These are phyloP conservation scores for Galeopsis tetrahit DNA, from an alignment of 257 asterid genomes.

Conservation along the genomic window DNA sequence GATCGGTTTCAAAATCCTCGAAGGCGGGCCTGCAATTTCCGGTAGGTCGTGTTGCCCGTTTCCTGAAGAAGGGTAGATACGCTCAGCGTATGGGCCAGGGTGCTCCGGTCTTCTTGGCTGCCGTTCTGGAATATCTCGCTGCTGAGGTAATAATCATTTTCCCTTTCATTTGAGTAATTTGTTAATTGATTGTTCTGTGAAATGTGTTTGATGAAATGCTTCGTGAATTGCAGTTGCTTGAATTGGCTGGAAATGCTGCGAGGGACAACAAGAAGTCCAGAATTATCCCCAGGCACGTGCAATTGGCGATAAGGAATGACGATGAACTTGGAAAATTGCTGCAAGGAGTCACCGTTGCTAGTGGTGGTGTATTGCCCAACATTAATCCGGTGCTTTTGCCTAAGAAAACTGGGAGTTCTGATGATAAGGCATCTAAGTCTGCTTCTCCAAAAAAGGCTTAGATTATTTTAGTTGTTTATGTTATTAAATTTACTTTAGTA, in stretches of 20 bases:
- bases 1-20: constrained; percentile 45
- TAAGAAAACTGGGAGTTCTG: constrained; percentile 38
- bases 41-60: constrained; percentile 56
- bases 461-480: not conserved
- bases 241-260: constrained; percentile 60
- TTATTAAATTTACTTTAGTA: not conserved
- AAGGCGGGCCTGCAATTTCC: constrained; percentile 65
- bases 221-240: constrained; percentile 41
- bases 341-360: constrained; percentile 48
- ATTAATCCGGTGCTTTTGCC: constrained; percentile 52
- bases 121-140: constrained; percentile 53
- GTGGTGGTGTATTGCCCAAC: constrained; percentile 54
- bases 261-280: constrained; percentile 55
- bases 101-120: constrained; percentile 55
- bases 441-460: not conserved
- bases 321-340: constrained; percentile 56
- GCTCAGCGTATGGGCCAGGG: constrained; percentile 54
- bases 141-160: constrained; percentile 44
- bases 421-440: constrained; percentile 17
- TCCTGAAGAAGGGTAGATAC: constrained; percentile 49
- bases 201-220: not conserved
- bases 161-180: not conserved
- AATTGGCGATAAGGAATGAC: constrained; percentile 54
- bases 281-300: constrained; percentile 51
- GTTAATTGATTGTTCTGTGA: not conserved